Base-by-base conservation (phyloP, 345 rosid genomes). In the Hibiscus trionum region DNA sequence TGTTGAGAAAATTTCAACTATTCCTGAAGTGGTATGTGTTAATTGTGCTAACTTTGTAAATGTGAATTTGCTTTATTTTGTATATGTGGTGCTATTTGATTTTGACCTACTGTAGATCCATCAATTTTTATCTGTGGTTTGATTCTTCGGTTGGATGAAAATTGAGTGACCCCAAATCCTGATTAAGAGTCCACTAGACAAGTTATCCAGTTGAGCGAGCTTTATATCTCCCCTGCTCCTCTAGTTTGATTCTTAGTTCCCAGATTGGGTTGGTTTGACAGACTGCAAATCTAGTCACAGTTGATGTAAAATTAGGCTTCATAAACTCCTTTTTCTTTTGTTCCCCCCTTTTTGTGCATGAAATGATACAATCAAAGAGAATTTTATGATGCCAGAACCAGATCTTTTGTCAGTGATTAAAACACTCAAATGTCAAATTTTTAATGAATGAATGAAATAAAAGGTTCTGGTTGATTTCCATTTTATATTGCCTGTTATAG, bases 1-100 rank as follows among this genome's bases (percentile, higher is more conserved):
- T n/a, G 87, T 90, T 64, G 93, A 88, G 80, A 86, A 83, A 84
- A 83, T 88, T 73, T 82, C 93, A 52, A 76, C 84, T 69, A 82
- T 91, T 80, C 89, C 93, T 74, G 86, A 88, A 88, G 98, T 94
- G 96, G 97, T 91, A 77, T 64, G 88, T 85, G 37, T 55, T 46
- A 62, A 37, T 35, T 57, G 19, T 42, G 62, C 8, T 0, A 55
- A 66, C 16, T 66, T 46, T 47, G 12, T 24, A 15, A 47, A 46
- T 24, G 6, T 47, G n/a, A 3, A 5, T 46, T 66, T 26, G 17
- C 12, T 66, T 21, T 24, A 46, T 15, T 7, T 47, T 46, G 19
- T 14, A 44, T 11, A 46, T 6, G 17, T 4, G 67, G 14, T 62
- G 67, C 0, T 4, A n/a, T 63, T 37, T n/a, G 16, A 14, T 4